Evolutionary conservation across 495 filamentous ascomycete species (phyloP).

Genomic region (Penicillium ucsense): DNA sequence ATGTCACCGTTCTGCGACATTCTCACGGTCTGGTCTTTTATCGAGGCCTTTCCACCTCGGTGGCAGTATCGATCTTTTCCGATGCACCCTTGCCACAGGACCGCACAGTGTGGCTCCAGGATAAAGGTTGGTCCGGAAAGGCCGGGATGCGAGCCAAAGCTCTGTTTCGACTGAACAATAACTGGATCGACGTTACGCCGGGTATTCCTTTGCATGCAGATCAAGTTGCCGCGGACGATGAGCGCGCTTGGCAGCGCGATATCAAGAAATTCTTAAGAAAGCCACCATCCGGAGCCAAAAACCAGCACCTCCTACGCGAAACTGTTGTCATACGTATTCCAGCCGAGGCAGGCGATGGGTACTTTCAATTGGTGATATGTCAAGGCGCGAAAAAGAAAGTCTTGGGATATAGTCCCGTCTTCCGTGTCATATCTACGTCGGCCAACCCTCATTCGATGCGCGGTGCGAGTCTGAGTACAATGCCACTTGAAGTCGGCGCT

Average conservation of each 20-base stretch:
- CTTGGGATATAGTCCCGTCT: conserved; percentile 53
- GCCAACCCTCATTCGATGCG: conserved; percentile 47
- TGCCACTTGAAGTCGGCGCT: conserved; percentile 55
- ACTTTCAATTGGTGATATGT: conserved; percentile 56
- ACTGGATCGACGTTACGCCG: conserved; percentile 60
- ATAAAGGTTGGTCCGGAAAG: conserved; percentile 57
- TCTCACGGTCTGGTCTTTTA: conserved; percentile 54
- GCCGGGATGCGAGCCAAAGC: conserved; percentile 58
- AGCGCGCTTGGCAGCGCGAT: conserved; percentile 58
- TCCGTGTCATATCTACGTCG: conserved; percentile 53
- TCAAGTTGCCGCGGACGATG: conserved; percentile 40
- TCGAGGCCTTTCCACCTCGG: conserved; percentile 49
- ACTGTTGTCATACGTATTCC: conserved; percentile 56
- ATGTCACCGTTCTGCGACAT: conserved; percentile 58
- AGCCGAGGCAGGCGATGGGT: conserved; percentile 51
- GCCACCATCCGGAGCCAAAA: conserved; percentile 24
- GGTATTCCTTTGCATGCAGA: conserved; percentile 30
- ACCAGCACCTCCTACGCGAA: conserved; percentile 45
- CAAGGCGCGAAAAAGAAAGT: conserved; percentile 41
- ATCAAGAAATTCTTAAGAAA: conserved; percentile 50
- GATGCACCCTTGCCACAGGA: conserved; percentile 45
- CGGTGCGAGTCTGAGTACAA: conserved; percentile 52
- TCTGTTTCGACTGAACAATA: conserved; percentile 41
- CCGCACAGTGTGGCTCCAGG: conserved; percentile 56
- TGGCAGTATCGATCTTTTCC: conserved; percentile 53